phyloP scores from a whole-genome alignment of 345 rosid genomes.

The Ricinus communis region DNA sequence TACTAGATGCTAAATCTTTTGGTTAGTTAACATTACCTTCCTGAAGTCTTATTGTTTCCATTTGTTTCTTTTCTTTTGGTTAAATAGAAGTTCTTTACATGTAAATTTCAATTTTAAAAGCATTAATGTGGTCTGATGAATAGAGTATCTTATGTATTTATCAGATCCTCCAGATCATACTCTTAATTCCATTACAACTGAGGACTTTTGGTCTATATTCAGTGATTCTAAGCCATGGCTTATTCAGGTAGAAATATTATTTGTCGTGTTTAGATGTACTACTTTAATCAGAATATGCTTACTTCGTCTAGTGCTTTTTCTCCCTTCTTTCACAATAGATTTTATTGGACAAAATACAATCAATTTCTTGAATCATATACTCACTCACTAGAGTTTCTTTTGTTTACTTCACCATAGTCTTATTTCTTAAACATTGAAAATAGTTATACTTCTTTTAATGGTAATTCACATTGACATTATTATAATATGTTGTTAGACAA shows the following conservation, averaged over 20 bases:
- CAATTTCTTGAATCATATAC: neutral
- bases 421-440: neutral
- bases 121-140: constrained; percentile 11
- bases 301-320: neutral
- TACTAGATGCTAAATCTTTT: constrained; percentile 51
- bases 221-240: constrained; percentile 66
- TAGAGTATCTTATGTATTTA: constrained; percentile 17
- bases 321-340: neutral
- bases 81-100: neutral
- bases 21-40: constrained; percentile 44
- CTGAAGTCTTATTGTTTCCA: neutral
- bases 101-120: neutral
- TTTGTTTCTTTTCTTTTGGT: no score
- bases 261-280: neutral
- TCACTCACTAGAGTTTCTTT: neutral
- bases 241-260: constrained; percentile 54
- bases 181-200: constrained; percentile 47
- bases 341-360: neutral
- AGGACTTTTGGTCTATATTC: constrained; percentile 44
- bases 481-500: neutral
- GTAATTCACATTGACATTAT: neutral
- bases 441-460: neutral
- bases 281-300: neutral
- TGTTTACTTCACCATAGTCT: neutral
- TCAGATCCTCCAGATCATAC: constrained; percentile 50